Evolutionary conservation across 768 basidiomycete species (phyloP), one percentile per base, ranked within the genome.

Genomic region (Pisolithus sp.): DNA sequence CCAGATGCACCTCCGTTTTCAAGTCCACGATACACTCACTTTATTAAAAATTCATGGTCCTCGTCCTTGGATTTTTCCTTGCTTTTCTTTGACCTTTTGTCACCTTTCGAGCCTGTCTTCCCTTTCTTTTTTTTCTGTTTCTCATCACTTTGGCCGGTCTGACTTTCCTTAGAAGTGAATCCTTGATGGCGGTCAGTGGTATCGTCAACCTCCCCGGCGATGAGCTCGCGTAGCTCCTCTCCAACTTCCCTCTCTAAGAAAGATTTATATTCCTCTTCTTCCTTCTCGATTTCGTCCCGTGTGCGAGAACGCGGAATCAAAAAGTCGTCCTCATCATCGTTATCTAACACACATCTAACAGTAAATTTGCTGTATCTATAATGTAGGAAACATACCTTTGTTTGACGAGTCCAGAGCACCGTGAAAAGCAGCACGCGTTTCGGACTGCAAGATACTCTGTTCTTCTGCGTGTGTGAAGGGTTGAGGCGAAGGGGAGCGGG

Each of bases 31-130:
- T 46, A 52, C 17, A 73, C 89, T 49, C 59, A 96, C 94, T 91
- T 87, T 73, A 93, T 77, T 49, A 97, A 71, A 62, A 97, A 96
- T 51, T 94, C 88, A 49, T 90, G 88, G 61, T 93, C 89, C 17
- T 75, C 72, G 51, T 86, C 75, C 64, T 79, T 83, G 49, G 70
- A 65, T 53, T 71, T 71, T 45, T 63, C 59, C 45, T 62, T 60
- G 49, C 26, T 55, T 54, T 65, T 67, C 53, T 53, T 64, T 49
- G 71, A 61, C 59, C 59, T 59, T 61, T 69, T 53, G 18, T 54
- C 64, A 20, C 57, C 63, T 48, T 69, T 69, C 48, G 69, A 63
- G 7, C 55, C 64, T 17, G 57, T 62, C 53, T 73, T 71, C 50
- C 68, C 63, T 57, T 68, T 71, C 58, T 65, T 62, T 50, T 63